Conservation (phyloP, 2,329 filamentous ascomycete species). For the Arthrobotrys megalospora region DNA sequence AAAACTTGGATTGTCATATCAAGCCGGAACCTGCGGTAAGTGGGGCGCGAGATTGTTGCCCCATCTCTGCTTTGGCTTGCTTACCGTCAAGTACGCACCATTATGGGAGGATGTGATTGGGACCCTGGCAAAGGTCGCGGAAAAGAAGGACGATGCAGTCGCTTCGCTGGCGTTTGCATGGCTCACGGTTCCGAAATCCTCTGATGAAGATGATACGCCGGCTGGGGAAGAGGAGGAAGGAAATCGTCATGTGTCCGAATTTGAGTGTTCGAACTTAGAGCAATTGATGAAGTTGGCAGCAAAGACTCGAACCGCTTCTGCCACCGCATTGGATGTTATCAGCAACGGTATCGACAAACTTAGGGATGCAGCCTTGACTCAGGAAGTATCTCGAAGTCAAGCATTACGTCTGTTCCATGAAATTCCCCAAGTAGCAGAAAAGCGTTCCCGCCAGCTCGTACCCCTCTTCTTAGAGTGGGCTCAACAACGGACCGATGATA, state of each 20-base stretch:
- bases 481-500: constrained; percentile 69
- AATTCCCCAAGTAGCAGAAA: constrained; percentile 84
- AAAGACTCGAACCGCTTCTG: constrained; percentile 66
- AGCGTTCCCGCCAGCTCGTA: constrained; percentile 84
- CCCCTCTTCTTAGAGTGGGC: constrained; percentile 87
- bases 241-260: constrained; percentile 76
- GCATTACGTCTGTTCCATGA: constrained; percentile 83
- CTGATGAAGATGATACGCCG: constrained; percentile 29
- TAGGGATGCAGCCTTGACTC: constrained; percentile 22
- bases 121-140: constrained; percentile 81
- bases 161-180: constrained; percentile 82
- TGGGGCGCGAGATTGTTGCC: constrained; percentile 35
- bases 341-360: constrained; percentile 26
- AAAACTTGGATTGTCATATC: constrained; percentile 75
- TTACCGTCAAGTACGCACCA: constrained; percentile 86
- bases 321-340: constrained; percentile 13
- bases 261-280: constrained; percentile 84
- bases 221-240: constrained; percentile 66
- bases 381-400: constrained; percentile 76
- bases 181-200: constrained; percentile 70
- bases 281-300: constrained; percentile 73
- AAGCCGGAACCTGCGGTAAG: constrained; percentile 65
- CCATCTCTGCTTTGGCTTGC: constrained; percentile 70
- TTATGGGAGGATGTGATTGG: constrained; percentile 88
- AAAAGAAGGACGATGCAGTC: constrained; percentile 80